phyloP scores from a whole-genome alignment of 768 basidiomycete genomes.

The Tricholoma flavovirens region DNA sequence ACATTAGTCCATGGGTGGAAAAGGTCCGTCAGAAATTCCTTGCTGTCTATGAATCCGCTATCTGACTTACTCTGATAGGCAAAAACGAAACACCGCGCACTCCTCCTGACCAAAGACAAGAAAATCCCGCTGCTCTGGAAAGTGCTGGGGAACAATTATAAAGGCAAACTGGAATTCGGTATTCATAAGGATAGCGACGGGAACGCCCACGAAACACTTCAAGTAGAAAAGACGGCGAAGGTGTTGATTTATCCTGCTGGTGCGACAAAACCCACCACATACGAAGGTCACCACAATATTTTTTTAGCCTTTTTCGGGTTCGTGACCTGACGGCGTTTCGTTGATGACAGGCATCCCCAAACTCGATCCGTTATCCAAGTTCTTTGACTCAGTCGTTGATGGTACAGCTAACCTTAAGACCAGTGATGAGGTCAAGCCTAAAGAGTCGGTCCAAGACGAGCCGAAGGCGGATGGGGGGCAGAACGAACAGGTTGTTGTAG shows the following conservation, averaged over 20 bases:
- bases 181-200: constrained; percentile 64
- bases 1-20: constrained; percentile 63
- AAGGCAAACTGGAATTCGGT: constrained; percentile 55
- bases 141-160: constrained; percentile 69
- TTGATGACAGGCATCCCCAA: constrained; percentile 54
- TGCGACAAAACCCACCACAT: constrained; percentile 50
- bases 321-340: background rate
- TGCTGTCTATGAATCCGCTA: background rate
- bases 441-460: constrained; percentile 35
- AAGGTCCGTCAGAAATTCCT: constrained; percentile 41
- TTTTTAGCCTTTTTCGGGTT: background rate
- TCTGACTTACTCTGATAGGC: constrained; percentile 1
- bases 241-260: constrained; percentile 67
- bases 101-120: constrained; percentile 72
- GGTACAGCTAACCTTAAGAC: constrained; percentile 55
- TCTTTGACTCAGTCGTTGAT: constrained; percentile 65
- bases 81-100: constrained; percentile 44
- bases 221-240: constrained; percentile 58
- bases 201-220: constrained; percentile 49
- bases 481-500: constrained; percentile 1
- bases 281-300: constrained; percentile 47
- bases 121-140: constrained; percentile 78
- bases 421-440: constrained; percentile 34
- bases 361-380: constrained; percentile 66
- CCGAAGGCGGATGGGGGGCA: constrained; percentile 19